These are phyloP conservation scores for Cubamyces lactineus DNA, from an alignment of 768 basidiomycete species.

Conservation along the genomic window DNA sequence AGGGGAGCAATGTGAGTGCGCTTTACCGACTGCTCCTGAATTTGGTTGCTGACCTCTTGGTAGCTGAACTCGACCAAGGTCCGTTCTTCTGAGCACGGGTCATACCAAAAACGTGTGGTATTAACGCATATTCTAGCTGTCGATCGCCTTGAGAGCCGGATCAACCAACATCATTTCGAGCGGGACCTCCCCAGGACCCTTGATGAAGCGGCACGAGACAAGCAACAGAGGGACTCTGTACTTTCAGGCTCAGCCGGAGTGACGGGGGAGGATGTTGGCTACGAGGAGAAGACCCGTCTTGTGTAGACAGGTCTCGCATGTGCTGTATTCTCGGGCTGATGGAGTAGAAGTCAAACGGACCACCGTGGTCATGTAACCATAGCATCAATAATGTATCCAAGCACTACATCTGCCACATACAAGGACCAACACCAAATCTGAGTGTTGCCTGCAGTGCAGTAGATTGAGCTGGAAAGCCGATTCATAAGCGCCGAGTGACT, in stretches of 20 bases:
- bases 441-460: too few relatives aligned
- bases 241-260: conserved; percentile 19
- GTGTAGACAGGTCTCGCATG: background rate
- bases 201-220: conserved; percentile 1
- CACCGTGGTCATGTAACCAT: background rate
- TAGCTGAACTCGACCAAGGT: conserved; percentile 16
- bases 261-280: conserved; percentile 17
- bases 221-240: conserved; percentile 18
- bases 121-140: background rate
- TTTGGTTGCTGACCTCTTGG: background rate
- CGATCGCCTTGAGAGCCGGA: background rate
- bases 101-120: background rate
- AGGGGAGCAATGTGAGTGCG: conserved; percentile 1
- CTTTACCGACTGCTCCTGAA: background rate
- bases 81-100: background rate
- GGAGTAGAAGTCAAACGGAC: background rate
- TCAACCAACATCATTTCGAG: conserved; percentile 9
- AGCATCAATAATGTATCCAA: background rate
- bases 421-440: too few relatives aligned
- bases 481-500: background rate
- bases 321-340: background rate
- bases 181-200: background rate
- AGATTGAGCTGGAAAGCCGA: too few relatives aligned
- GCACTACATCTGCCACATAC: background rate
- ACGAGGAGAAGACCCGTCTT: conserved; percentile 15